Base-by-base conservation (phyloP, 306 rosid genomes). In the Albizia julibrissin region DNA sequence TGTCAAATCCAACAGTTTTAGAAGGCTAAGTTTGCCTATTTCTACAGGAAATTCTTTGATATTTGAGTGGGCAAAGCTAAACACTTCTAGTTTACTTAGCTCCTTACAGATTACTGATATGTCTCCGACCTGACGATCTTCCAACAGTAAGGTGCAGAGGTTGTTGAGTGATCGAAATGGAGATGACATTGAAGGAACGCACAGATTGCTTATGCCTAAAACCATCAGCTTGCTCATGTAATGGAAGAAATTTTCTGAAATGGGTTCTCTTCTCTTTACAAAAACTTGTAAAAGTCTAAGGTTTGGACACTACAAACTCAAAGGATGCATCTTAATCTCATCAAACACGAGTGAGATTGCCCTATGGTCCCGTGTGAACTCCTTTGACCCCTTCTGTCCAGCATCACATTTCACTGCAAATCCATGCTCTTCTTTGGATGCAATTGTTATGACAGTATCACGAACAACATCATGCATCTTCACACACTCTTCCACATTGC, bases 381-480 rank as follows among this genome's bases (percentile, higher is more conserved):
- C 59, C 6, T 37, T 27, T 3, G 39, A 29, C 42, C 69, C 33
- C 18, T 33, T 34, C 31, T n/a, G 29, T 15, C 43, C 42, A 42
- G 10, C n/a, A 16, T 39, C 54, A 44, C 21, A 10, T 31, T 39
- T 33, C n/a, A 69, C 79, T 24, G 50, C 18, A 76, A 61, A 29
- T 8, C 79, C 76, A 61, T 42, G 37, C 56, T 80, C 59, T 22
- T 6, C 50, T 39, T 2, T 7, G 15, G 37, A 68, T 37, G 74
- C 74, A 61, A 80, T 43, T 77, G 54, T 64, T 50, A 69, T 16
- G 13, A 75, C 33, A 74, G 72, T 80, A 69, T 86, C 81, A 3
- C 84, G 78, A 1, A 74, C 81, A 34, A 84, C 56, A 67, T 84
- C 87, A 43, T 84, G 87, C 78, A 84, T 79, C 18, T 74, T 82